These are phyloP conservation scores for Trypanosoma mega DNA, from an alignment of 208 protist species.

Conservation along the genomic window DNA sequence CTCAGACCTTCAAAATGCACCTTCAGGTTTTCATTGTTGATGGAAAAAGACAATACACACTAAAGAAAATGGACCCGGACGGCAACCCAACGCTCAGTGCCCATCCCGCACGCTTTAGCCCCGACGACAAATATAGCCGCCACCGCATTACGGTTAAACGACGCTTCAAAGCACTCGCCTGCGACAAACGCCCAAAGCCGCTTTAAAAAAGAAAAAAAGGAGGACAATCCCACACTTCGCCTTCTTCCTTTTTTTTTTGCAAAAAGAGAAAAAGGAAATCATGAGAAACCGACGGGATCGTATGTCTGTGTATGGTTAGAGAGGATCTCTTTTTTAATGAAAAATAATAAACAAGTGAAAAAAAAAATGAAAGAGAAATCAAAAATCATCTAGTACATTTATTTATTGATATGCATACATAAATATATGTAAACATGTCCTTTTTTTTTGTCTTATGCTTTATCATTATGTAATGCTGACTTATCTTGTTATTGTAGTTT, in stretches of 20 bases:
- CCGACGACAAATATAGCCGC: conserved; percentile 91
- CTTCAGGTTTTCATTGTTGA: conserved; percentile 76
- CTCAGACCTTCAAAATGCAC: conserved; percentile 52
- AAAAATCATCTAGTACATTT: too few species aligned
- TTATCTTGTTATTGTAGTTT: too few species aligned
- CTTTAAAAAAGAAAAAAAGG: conserved; percentile 33
- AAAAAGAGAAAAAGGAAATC: too few species aligned
- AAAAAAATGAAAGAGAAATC: too few species aligned
- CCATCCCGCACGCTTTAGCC: conserved; percentile 92
- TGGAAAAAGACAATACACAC: conserved; percentile 90
- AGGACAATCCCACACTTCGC: background rate
- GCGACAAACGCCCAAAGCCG: conserved; percentile 68
- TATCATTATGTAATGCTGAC: background rate
- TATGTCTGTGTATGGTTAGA: too few species aligned
- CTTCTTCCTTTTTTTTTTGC: too few species aligned
- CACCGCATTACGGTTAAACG: conserved; percentile 92
- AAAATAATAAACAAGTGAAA: too few species aligned
- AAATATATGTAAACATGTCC: background rate
- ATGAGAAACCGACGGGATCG: too few species aligned
- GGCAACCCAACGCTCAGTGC: conserved; percentile 89
- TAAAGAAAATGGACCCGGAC: conserved; percentile 91
- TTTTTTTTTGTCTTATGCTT: background rate
- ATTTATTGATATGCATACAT: too few species aligned
- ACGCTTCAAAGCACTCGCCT: conserved; percentile 85
- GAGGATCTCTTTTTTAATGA: too few species aligned